phyloP scores from a whole-genome alignment of 2,329 filamentous ascomycete species.

The Sporothrix euskadiensis region DNA sequence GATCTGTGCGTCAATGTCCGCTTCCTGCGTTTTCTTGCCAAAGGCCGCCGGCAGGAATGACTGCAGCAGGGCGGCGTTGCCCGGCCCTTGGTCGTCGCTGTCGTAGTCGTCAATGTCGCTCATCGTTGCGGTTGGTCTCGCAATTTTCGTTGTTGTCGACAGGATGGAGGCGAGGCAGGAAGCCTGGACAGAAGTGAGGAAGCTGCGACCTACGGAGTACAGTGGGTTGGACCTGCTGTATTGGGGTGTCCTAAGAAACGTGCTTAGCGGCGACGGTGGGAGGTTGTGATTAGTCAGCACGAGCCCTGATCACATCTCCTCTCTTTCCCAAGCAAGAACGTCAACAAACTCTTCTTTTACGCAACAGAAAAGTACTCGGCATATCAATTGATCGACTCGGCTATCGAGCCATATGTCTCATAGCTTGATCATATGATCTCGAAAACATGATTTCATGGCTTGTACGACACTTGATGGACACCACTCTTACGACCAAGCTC shows the following conservation, averaged over 20 bases:
- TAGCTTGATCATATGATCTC: neutral
- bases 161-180: neutral
- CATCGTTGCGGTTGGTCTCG: constrained; percentile 34
- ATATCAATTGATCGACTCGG: neutral
- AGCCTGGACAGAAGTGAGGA: neutral
- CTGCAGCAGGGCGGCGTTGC: constrained; percentile 69
- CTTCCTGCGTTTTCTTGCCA: constrained; percentile 73
- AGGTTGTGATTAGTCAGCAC: neutral
- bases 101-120: constrained; percentile 59
- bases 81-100: constrained; percentile 55
- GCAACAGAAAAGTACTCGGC: neutral
- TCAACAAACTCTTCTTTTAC: neutral
- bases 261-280: neutral
- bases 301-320: neutral
- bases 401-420: neutral
- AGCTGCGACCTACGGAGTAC: neutral
- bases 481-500: neutral
- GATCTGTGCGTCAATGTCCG: constrained; percentile 78
- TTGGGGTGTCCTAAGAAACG: neutral
- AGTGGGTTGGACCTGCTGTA: neutral
- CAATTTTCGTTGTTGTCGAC: neutral
- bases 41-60: constrained; percentile 80
- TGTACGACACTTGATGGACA: neutral
- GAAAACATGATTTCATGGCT: neutral
- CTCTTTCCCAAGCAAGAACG: neutral